phyloP scores from a whole-genome alignment of 352 stramenopile species.

The Phytophthora pluvialis region DNA sequence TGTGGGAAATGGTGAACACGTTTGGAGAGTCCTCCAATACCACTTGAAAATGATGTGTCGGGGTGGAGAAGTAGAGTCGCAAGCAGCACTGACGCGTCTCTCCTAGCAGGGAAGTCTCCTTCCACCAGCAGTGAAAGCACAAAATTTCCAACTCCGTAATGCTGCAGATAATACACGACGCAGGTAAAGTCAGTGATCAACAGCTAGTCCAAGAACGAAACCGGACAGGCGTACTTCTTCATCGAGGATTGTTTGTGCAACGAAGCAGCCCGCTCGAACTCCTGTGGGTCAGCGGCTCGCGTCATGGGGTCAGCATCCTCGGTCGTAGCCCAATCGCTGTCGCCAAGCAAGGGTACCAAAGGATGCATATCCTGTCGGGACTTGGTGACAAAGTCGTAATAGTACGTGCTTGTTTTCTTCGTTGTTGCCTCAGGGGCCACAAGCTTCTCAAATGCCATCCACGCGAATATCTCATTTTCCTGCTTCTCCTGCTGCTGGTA shows the following conservation, averaged over 20 bases:
- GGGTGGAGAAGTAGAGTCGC: slow-evolving; percentile 73
- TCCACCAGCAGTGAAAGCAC: slow-evolving; percentile 81
- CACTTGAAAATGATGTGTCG: slow-evolving; percentile 70
- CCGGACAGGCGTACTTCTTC: slow-evolving; percentile 46
- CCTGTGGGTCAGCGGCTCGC: slow-evolving; percentile 41
- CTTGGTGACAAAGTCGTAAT: slow-evolving; percentile 66
- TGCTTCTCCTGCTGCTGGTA: slow-evolving; percentile 23
- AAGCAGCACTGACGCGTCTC: slow-evolving; percentile 42
- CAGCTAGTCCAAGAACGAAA: background rate
- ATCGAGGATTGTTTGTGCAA: slow-evolving; percentile 59
- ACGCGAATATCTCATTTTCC: slow-evolving; percentile 25
- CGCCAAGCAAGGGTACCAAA: slow-evolving; percentile 38
- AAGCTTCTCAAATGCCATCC: slow-evolving; percentile 61
- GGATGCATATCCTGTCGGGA: slow-evolving; percentile 43
- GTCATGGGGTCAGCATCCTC: slow-evolving; percentile 21
- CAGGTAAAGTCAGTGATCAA: slow-evolving; percentile 2
- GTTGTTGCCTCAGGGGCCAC: slow-evolving; percentile 19
- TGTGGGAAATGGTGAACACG: slow-evolving; percentile 83
- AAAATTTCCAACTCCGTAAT: slow-evolving; percentile 62
- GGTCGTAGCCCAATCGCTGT: slow-evolving; percentile 17
- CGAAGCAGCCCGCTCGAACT: slow-evolving; percentile 53
- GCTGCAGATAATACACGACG: slow-evolving; percentile 27
- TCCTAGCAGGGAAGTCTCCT: slow-evolving; percentile 48
- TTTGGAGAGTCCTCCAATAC: slow-evolving; percentile 66
- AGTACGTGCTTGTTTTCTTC: slow-evolving; percentile 39